Percentiles rank a stretch among this genome's conserved stretches.
Conservation (phyloP, 371 early-diverging fungal genomes). For the Mycotypha africana region DNA sequence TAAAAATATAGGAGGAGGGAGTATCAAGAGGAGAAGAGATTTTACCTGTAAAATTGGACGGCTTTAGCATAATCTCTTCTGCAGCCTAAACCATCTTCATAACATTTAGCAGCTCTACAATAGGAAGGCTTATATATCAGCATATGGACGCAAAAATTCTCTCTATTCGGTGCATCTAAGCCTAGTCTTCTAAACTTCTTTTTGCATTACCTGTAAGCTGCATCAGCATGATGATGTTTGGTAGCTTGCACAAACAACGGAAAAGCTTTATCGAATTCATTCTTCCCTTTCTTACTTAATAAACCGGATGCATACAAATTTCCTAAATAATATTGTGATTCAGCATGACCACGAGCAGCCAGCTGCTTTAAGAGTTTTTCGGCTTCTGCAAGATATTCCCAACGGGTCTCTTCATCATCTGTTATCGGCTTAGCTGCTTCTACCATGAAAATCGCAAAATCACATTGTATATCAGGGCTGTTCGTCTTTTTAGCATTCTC, state of each 20-base stretch:
- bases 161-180: not conserved
- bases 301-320: conserved; percentile 60
- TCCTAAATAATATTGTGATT: conserved; percentile 63
- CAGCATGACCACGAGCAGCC: conserved; percentile 57
- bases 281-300: conserved; percentile 52
- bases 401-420: conserved; percentile 46
- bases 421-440: conserved; percentile 58
- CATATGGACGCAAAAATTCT: not conserved
- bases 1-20: no score
- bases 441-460: conserved; percentile 78
- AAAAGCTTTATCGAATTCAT: conserved; percentile 68
- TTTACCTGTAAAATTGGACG: conserved; percentile 69
- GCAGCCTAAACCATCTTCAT: conserved; percentile 65
- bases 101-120: conserved; percentile 59
- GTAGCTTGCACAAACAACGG: conserved; percentile 65
- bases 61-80: conserved; percentile 57
- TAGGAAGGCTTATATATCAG: not conserved
- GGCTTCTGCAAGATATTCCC: conserved; percentile 59
- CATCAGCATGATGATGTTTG: conserved; percentile 65
- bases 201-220: conserved; percentile 53
- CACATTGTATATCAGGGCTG: conserved; percentile 75
- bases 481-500: conserved; percentile 81
- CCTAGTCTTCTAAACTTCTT: not conserved
- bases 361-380: conserved; percentile 56
- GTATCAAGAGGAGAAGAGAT: no score